Conservation (phyloP, 1,284 basidiomycete genomes). For the Entoloma clypeatum region DNA sequence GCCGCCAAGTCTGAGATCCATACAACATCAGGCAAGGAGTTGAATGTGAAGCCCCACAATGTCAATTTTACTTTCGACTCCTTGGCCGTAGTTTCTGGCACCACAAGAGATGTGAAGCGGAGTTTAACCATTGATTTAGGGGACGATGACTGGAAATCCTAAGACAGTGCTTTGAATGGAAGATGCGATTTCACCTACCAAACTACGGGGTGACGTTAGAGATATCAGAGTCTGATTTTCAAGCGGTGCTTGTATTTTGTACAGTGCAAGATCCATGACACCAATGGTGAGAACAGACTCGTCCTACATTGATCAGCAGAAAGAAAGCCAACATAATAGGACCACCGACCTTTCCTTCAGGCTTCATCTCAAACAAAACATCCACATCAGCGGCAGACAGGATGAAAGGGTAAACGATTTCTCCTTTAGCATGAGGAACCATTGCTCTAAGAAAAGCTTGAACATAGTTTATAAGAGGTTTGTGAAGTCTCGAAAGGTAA, state of each 20-base stretch:
- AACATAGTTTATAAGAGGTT: too few relatives aligned
- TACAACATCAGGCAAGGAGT: conserved; percentile 56
- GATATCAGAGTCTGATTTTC: conserved; percentile 42
- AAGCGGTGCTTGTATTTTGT: conserved; percentile 39
- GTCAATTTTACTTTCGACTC: conserved; percentile 73
- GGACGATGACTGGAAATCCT: conserved; percentile 34
- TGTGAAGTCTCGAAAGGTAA: too few relatives aligned
- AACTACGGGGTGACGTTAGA: conserved; percentile 46
- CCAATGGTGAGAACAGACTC: conserved; percentile 65
- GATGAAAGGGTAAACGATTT: conserved; percentile 45
- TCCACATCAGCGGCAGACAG: conserved; percentile 62
- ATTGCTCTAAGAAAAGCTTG: conserved; percentile 36
- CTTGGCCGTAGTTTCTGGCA: conserved; percentile 69
- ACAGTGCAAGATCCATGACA: conserved; percentile 58
- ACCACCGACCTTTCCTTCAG: conserved; percentile 59
- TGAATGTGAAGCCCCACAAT: conserved; percentile 64
- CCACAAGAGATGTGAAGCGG: conserved; percentile 62
- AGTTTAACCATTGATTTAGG: conserved; percentile 59
- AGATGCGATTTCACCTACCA: conserved; percentile 42
- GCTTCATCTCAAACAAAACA: conserved; percentile 61
- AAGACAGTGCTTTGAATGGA: neutral
- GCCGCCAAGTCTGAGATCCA: conserved; percentile 63
- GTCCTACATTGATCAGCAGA: conserved; percentile 41
- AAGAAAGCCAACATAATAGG: conserved; percentile 1
- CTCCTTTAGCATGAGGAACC: conserved; percentile 29